Percentiles rank a stretch among this genome's conserved stretches.
phyloP scores from a whole-genome alignment of 192 early-diverging fungal species.

The Linnemannia exigua region DNA sequence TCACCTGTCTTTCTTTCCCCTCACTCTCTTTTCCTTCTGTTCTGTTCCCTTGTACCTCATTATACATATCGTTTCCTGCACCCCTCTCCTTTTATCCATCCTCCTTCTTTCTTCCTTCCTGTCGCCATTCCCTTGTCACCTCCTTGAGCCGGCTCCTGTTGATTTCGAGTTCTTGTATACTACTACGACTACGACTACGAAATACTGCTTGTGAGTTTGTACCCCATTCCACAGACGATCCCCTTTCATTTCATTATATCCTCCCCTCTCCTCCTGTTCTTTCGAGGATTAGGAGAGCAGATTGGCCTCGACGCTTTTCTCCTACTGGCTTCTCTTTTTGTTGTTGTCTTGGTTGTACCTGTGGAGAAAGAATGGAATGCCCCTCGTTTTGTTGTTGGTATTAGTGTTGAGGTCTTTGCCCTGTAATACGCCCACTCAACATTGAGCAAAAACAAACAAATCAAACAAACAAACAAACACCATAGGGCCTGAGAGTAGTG shows the following conservation, averaged over 20 bases:
- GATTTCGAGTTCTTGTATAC: neutral
- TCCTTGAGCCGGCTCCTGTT: neutral
- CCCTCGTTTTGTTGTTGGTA: neutral
- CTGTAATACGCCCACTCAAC: neutral
- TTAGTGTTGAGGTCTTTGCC: neutral
- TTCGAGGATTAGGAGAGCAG: neutral
- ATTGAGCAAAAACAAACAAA: neutral
- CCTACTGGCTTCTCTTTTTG: neutral
- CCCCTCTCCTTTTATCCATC: neutral
- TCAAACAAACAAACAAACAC: neutral
- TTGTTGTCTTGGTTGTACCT: neutral
- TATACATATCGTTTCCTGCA: neutral
- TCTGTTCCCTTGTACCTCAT: neutral
- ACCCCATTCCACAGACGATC: neutral
- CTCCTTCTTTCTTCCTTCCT: neutral
- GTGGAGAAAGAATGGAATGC: neutral
- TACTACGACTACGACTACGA: neutral
- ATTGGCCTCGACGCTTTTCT: neutral
- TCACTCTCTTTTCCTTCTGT: constrained; percentile 7
- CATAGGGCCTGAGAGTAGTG: neutral
- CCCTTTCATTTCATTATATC: neutral
- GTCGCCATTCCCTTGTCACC: neutral
- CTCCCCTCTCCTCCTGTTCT: neutral
- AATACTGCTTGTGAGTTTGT: neutral
- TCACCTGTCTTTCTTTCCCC: neutral